Evolutionary conservation across 345 rosid species (phyloP).

Genomic region (Eucalyptus shirleyi): DNA sequence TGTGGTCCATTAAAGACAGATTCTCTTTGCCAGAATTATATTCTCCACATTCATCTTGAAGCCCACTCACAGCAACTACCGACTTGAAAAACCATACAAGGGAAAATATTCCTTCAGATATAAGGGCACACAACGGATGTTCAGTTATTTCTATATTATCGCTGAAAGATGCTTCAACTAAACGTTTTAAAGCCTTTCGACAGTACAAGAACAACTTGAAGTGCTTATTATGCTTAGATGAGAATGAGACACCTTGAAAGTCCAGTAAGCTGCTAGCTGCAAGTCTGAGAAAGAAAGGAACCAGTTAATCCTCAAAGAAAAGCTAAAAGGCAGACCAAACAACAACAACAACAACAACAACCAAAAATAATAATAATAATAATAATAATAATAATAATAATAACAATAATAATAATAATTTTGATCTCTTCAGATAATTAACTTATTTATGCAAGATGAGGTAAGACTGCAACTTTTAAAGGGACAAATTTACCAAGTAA

Average conservation of each 20-base stretch:
- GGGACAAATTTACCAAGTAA: background rate
- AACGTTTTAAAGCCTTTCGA: conserved; percentile 60
- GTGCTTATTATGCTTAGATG: conserved; percentile 18
- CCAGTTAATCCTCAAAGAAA: background rate
- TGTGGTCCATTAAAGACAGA: conserved; percentile 70
- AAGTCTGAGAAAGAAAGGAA: conserved; percentile 23
- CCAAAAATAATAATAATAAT: background rate
- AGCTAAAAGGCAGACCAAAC: background rate
- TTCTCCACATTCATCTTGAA: conserved; percentile 8
- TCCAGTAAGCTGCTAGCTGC: conserved; percentile 17
- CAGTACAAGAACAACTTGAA: conserved; percentile 51
- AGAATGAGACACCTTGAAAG: conserved; percentile 12
- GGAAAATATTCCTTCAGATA: conserved; percentile 30
- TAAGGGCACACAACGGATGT: conserved; percentile 14
- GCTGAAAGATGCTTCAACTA: conserved; percentile 31
- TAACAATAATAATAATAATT: background rate
- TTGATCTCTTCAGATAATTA: background rate
- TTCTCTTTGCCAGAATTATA: conserved; percentile 10
- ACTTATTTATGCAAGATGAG: background rate
- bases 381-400: background rate
- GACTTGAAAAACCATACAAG: conserved; percentile 74
- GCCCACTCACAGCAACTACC: conserved; percentile 20
- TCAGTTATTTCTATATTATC: conserved; percentile 16
- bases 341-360: too few species aligned
- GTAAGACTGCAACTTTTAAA: background rate